These are phyloP conservation scores for Candida morakotiae DNA, from an alignment of 805 yeast species.

Conservation along the genomic window DNA sequence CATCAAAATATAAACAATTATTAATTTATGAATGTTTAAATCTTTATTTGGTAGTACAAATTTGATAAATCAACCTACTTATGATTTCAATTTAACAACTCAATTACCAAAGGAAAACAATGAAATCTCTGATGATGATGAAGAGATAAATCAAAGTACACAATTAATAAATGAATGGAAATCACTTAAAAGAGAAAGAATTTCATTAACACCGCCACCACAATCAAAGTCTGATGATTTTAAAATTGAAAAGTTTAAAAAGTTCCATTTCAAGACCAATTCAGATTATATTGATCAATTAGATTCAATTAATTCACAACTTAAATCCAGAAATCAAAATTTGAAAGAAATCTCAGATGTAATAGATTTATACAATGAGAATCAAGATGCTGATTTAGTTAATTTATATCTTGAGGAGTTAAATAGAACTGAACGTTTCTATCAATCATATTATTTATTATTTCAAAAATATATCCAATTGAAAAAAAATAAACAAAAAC, in stretches of 20 bases:
- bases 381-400: conserved; percentile 5
- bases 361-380: conserved; percentile 14
- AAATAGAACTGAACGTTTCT: conserved; percentile 21
- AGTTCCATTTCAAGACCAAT: neutral
- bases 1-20: too few relatives aligned
- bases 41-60: neutral
- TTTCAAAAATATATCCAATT: conserved; percentile 24
- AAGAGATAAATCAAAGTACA: conserved; percentile 2
- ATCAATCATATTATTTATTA: conserved; percentile 27
- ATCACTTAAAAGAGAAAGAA: too few relatives aligned
- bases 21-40: too few relatives aligned
- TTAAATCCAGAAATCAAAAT: conserved; percentile 11
- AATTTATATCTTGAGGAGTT: conserved; percentile 24
- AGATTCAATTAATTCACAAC: neutral
- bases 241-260: too few relatives aligned
- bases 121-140: conserved; percentile 9
- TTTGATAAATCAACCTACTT: neutral
- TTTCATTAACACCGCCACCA: too few relatives aligned
- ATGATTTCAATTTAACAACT: neutral
- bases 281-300: neutral
- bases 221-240: too few relatives aligned
- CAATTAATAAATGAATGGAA: neutral
- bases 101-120: neutral
- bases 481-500: conserved; percentile 4
- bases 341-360: conserved; percentile 19